Evolutionary conservation across 1,284 basidiomycete species (phyloP), one percentile per base, ranked within the genome.

Genomic region (Microbotryum saponariae): DNA sequence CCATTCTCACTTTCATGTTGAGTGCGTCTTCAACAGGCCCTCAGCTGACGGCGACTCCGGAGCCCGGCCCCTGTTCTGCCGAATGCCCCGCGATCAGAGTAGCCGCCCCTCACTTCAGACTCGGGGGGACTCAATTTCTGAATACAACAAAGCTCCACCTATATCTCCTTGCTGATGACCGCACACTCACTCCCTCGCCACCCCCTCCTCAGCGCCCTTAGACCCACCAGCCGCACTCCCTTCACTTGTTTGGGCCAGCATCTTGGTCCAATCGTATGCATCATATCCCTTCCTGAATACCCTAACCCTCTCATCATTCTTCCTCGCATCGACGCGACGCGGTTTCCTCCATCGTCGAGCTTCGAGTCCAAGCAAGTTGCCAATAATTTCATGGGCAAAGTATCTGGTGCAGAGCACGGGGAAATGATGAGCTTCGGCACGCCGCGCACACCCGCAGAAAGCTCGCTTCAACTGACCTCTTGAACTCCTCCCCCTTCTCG

Each of bases 361-460:
- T 73, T 94, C 91, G 49, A 96, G 73, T 14, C 91, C 91, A 56
- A 98, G 77, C 53, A 97, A 75, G 70, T 90, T 93, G 1, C 94
- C 92, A 63, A 99, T 85, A 69, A 98, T 92, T 75, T 98, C 94
- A 6, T 83, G 86, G 0, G 92, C 94, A 75, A 99, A 98, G 74
- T 88, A 94, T 64, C 91, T 93, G 66, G 1, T 25, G 33, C 47
- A 56, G 18, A 51, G 20, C 53, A 59, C n/a, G 8, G 50, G 69
- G 37, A 72, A 29, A 16, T 8, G 20, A 52, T 46, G 23, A 66
- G 50, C 44, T 44, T 48, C 48, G 27, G 27, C 25, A 20, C 33
- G 20, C 29, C 27, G 5, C 27, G 27, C 27, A 27, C 27, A 1
- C 6, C 27, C 27, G 27, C 6, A 20, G 21, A 48, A 21, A 44